Evolutionary conservation across 1,139 yeast genomes (phyloP), one percentile per base, ranked within the genome.

Genomic region (Candida buenavistaensis): DNA sequence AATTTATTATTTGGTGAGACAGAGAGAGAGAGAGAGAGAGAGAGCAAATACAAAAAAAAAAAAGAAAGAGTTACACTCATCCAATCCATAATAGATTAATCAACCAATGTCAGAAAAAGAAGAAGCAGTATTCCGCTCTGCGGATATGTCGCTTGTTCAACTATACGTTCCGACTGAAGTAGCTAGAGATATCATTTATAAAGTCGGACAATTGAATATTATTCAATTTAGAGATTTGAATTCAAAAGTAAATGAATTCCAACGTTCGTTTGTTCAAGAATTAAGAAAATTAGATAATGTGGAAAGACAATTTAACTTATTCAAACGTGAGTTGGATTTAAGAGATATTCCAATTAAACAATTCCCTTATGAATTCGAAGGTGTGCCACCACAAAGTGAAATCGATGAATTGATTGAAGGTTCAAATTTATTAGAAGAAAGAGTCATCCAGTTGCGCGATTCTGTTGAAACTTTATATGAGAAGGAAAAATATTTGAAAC

Each of bases 111-210:
- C 42, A 11, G 51, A 44, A 33, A 68, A 68, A 48, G 81, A 80
- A 46, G 89, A 82, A 64, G 88, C 87, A 30, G 75, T 81, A 47
- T 80, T 80, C 76, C 84, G 87, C 54, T 83, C 92, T 33, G 92
- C 92, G 75, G 85, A 80, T 50, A 83, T 83, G 92, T 77, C 87
- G 14, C 73, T 82, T 57, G 77, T 82, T 28, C 87, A 83, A 54
- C 60, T 84, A 48, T 83, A 82, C 52, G 79, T 83, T 35, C 89
- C 90, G 2, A 68, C 81, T 16, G 94, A 84, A 57, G 75, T 78
- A 15, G 65, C 84, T 2, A 65, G 92, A 47, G 87, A 81, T 39
- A 69, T 82, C 10, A 72, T 82, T 30, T 77, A 80, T 51, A 66
- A 78, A 16, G 62, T 84, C 30, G 92, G 92, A 8, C 76, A 76